Evolutionary conservation across 805 yeast species (phyloP), one percentile per base, ranked within the genome.

Genomic region (Candida ficus): DNA sequence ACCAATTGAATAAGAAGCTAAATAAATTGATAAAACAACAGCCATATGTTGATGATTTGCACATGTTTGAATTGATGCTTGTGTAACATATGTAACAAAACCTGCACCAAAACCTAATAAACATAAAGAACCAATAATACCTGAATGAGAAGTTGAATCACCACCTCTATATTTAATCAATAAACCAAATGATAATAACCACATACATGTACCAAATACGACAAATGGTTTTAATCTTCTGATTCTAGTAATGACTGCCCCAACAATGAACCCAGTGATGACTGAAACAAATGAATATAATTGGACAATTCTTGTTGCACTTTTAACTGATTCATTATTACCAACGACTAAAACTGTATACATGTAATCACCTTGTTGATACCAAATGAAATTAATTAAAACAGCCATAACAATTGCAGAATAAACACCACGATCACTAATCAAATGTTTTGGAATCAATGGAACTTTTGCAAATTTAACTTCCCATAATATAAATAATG

Each of bases 61-160:
- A 42, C 75, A 66, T 0, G 85, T 67, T 54, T 76, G 78, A 46
- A 78, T 71, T 32, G 83, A 71, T 6, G 76, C 77, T 54, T 78
- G 83, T 10, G 78, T 68, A 5, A 83, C 70, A 52, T 78, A 80
- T 13, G 83, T 77, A 66, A 81, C 78, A 58, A 82, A 75, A 14
- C 86, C 86, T 33, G 85, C 85, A 51, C 87, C 89, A 43, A 83
- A 71, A 49, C 90, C 90, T 48, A 80, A 60, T 16, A 83, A 54
- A 54, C 80, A 73, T 48, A 76, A 67, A 6, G 81, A 75, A 13
- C 82, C 89, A 56, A 83, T 76, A 41, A 82, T 67, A 48, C 88
- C 89, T 33, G 67, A 50, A 35, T 66, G 62, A 19, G 78, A 68
- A 32, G 61, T 56, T 30, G 62, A 59, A 40, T 61, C 67, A 32